Percentiles rank a stretch among this genome's conserved stretches.
Evolutionary conservation across 768 basidiomycete species (phyloP).

Genomic region (Termitomyces titanicus): DNA sequence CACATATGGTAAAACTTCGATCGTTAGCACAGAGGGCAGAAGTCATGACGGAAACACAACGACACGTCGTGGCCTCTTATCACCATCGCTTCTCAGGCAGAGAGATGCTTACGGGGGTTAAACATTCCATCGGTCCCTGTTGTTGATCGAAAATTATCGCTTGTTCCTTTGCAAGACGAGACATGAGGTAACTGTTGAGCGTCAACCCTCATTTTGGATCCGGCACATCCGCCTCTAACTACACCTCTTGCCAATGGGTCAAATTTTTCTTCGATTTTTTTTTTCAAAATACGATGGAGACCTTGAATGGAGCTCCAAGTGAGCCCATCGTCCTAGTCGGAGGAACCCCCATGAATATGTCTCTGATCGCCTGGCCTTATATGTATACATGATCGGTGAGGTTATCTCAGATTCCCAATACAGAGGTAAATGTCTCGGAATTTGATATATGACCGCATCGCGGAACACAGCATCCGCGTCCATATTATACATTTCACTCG

Average conservation of each 20-base stretch:
- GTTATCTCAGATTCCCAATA: conserved; percentile 8
- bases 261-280: no score
- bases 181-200: background rate
- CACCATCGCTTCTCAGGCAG: background rate
- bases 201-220: background rate
- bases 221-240: background rate
- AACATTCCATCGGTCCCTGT: background rate
- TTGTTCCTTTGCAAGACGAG: background rate
- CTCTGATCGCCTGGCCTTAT: conserved; percentile 3
- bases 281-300: no score
- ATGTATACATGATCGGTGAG: conserved; percentile 5
- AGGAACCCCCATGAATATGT: background rate
- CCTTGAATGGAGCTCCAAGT: background rate
- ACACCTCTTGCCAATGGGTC: no score
- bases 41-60: background rate
- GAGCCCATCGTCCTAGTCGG: background rate
- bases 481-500: background rate
- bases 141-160: background rate
- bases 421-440: conserved; percentile 9
- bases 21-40: background rate
- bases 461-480: conserved; percentile 6
- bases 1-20: background rate
- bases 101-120: background rate
- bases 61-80: background rate
- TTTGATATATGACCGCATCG: background rate